phyloP scores from a whole-genome alignment of 495 filamentous ascomycete species.

The Penicillium waksmanii region DNA sequence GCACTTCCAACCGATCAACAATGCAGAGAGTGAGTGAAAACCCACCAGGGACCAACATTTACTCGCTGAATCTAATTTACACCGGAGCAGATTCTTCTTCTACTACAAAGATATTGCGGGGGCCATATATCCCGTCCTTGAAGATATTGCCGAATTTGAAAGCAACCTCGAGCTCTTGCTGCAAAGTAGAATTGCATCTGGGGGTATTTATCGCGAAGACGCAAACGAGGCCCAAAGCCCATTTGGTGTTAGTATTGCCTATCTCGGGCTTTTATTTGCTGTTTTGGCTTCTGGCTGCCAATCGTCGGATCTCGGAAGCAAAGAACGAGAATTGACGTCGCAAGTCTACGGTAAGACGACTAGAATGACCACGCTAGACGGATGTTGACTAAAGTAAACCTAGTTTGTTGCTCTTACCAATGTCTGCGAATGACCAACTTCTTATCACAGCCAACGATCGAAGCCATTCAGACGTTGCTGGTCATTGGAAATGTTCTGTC shows the following conservation, averaged over 20 bases:
- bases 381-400: not conserved
- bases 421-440: constrained; percentile 67
- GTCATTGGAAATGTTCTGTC: constrained; percentile 64
- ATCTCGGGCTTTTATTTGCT: constrained; percentile 74
- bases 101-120: constrained; percentile 80
- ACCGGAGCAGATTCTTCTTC: constrained; percentile 62
- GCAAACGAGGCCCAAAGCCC: constrained; percentile 40
- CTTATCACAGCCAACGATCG: constrained; percentile 59
- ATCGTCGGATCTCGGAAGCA: constrained; percentile 68
- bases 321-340: constrained; percentile 60
- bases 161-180: constrained; percentile 69
- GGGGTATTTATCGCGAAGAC: constrained; percentile 45
- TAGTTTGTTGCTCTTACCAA: constrained; percentile 65
- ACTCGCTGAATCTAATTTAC: constrained; percentile 1
- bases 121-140: constrained; percentile 81
- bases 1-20: constrained; percentile 70
- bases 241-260: constrained; percentile 66
- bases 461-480: constrained; percentile 60
- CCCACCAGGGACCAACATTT: too few relatives aligned
- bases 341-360: constrained; percentile 57
- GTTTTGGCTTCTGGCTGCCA: constrained; percentile 82
- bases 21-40: constrained; percentile 63
- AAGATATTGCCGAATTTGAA: constrained; percentile 72
- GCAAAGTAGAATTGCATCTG: constrained; percentile 59
- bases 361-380: not conserved